phyloP scores from a whole-genome alignment of 805 yeast genomes.

The Spathaspora arborariae region DNA sequence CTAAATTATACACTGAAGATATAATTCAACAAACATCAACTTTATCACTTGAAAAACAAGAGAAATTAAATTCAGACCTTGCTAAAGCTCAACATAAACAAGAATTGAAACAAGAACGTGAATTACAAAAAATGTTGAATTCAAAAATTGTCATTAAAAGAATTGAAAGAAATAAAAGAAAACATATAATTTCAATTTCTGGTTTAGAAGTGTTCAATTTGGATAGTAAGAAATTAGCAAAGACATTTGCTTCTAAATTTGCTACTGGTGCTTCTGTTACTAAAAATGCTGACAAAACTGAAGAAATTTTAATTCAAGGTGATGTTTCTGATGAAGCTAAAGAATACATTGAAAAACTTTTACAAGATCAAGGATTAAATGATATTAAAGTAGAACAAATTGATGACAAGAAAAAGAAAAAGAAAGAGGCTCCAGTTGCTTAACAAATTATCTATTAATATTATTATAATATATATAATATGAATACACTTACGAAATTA shows the following conservation, averaged over 20 bases:
- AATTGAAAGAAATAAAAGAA: constrained; percentile 85
- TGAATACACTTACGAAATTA: constrained; percentile 5
- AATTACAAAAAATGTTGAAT: constrained; percentile 70
- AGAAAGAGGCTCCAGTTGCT: constrained; percentile 9
- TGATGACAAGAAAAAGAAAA: constrained; percentile 69
- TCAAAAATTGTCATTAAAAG: constrained; percentile 80
- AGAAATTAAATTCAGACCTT: constrained; percentile 74
- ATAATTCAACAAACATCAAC: constrained; percentile 50
- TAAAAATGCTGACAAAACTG: constrained; percentile 86
- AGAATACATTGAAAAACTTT: constrained; percentile 61
- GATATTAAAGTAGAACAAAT: constrained; percentile 87
- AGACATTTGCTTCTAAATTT: constrained; percentile 87
- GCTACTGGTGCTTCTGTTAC: constrained; percentile 95
- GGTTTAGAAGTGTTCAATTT: constrained; percentile 87
- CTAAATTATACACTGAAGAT: constrained; percentile 57
- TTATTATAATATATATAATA: neutral
- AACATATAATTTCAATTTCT: constrained; percentile 78
- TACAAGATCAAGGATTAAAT: constrained; percentile 77
- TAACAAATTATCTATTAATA: neutral
- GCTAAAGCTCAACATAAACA: constrained; percentile 84
- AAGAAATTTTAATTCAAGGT: constrained; percentile 89
- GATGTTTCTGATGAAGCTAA: constrained; percentile 92
- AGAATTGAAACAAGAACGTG: constrained; percentile 81
- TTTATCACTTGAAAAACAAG: constrained; percentile 73
- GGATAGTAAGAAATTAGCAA: constrained; percentile 86